A percentile compares a stretch with the other conserved stretches of the same genome.
phyloP scores from a whole-genome alignment of 129 eudicot species.

The Heracleum sosnowskyi region DNA sequence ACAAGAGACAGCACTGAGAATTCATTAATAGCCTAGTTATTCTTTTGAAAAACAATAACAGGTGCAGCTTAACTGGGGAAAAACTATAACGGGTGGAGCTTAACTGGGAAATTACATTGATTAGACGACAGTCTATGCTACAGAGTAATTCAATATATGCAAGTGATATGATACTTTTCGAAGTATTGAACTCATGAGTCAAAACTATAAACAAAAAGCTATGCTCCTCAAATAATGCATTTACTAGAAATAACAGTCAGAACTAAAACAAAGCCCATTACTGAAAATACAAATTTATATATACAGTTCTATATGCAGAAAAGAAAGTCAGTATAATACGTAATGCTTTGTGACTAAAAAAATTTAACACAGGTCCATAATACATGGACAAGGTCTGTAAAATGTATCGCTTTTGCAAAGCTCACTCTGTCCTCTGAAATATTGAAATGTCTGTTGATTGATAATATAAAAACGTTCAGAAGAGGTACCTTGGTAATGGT shows the following conservation, averaged over 20 bases:
- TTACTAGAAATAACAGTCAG: not conserved
- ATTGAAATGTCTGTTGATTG: not conserved
- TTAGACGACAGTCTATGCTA: not conserved
- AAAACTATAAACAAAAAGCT: not conserved
- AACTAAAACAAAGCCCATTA: not conserved
- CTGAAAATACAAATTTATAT: not conserved
- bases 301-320: not conserved
- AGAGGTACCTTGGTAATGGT: constrained; percentile 84
- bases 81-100: not conserved
- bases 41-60: not conserved
- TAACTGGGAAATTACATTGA: not conserved
- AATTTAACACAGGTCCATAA: not conserved
- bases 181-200: not conserved
- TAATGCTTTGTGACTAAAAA: not conserved
- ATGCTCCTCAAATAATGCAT: not conserved
- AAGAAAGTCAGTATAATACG: not conserved
- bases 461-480: not conserved
- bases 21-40: not conserved
- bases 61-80: too few relatives aligned
- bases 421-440: not conserved
- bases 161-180: not conserved
- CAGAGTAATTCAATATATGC: not conserved
- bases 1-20: not conserved
- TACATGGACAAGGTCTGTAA: not conserved
- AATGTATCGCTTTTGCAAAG: not conserved